A percentile compares a stretch with the other conserved stretches of the same genome.
Evolutionary conservation across 2,329 filamentous ascomycete species (phyloP).

Genomic region (Macroventuria anomochaeta): DNA sequence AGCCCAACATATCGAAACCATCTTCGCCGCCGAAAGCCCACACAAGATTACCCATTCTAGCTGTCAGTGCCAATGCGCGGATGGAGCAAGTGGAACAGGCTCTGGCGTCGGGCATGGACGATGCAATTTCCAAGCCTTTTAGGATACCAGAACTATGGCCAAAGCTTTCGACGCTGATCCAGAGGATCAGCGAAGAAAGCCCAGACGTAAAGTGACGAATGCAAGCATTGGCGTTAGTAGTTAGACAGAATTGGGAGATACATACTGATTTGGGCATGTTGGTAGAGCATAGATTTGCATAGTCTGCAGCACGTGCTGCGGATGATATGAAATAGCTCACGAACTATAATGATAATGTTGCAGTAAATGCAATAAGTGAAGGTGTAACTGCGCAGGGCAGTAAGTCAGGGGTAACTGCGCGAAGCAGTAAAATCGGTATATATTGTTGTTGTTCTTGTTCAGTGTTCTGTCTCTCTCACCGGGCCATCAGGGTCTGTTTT

Average conservation of each 20-base stretch:
- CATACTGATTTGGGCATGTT: background rate
- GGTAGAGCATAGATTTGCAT: background rate
- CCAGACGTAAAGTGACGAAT: background rate
- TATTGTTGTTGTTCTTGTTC: too few relatives aligned
- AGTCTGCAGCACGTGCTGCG: too few relatives aligned
- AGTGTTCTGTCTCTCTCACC: too few relatives aligned
- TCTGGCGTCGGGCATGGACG: constrained; percentile 42
- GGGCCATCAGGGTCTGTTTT: too few relatives aligned
- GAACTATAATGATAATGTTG: too few relatives aligned
- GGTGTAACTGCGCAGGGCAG: too few relatives aligned
- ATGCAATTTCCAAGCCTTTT: constrained; percentile 37
- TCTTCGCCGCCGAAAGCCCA: background rate
- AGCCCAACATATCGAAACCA: background rate
- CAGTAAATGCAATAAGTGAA: too few relatives aligned
- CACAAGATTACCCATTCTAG: constrained; percentile 37
- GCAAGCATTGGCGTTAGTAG: background rate
- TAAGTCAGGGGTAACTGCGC: too few relatives aligned
- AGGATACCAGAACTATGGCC: constrained; percentile 34
- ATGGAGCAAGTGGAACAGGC: constrained; percentile 42
- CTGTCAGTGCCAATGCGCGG: constrained; percentile 46
- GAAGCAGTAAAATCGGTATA: too few relatives aligned
- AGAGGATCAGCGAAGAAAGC: constrained; percentile 3
- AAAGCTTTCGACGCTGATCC: constrained; percentile 21
- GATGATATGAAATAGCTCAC: too few relatives aligned
- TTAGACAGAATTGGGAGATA: background rate